phyloP scores from a whole-genome alignment of 2,329 filamentous ascomycete genomes.

The Cercospora beticola region DNA sequence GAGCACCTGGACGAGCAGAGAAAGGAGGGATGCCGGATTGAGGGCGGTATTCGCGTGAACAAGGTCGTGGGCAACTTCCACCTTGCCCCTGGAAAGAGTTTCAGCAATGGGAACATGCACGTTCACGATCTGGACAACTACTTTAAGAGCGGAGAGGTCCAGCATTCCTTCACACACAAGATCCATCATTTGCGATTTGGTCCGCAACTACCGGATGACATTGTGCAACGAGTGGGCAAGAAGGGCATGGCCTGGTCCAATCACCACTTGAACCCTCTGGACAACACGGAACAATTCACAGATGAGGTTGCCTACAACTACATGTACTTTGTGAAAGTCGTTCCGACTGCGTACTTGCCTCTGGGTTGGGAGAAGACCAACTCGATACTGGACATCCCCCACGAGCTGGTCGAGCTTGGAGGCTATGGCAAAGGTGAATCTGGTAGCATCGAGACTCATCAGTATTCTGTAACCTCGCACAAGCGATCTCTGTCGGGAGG shows the following conservation, averaged over 20 bases:
- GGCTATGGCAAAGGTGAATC: conserved; percentile 61
- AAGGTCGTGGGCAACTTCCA: conserved; percentile 99
- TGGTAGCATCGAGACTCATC: conserved; percentile 92
- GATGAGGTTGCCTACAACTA: conserved; percentile 86
- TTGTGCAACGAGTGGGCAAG: conserved; percentile 63
- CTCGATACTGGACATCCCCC: conserved; percentile 37
- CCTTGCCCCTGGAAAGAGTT: conserved; percentile 90
- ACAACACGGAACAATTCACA: conserved; percentile 73
- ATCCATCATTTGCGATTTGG: conserved; percentile 92
- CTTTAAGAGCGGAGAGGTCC: conserved; percentile 65
- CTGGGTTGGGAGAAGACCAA: conserved; percentile 76
- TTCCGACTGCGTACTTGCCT: conserved; percentile 90
- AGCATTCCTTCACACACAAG: conserved; percentile 84
- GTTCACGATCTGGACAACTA: conserved; percentile 97
- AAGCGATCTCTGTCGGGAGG: conserved; percentile 84
- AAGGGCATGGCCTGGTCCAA: conserved; percentile 70
- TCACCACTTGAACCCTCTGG: conserved; percentile 89
- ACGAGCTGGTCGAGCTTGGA: conserved; percentile 63
- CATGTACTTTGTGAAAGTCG: conserved; percentile 99
- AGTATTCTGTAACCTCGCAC: conserved; percentile 97
- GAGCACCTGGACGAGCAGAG: conserved; percentile 85
- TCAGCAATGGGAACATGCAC: conserved; percentile 95
- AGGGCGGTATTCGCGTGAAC: conserved; percentile 90
- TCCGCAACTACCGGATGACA: conserved; percentile 76
- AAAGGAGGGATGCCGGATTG: conserved; percentile 89